Evolutionary conservation across 2,329 filamentous ascomycete genomes (phyloP), one percentile per base, ranked within the genome.

Genomic region (Pseudogymnoascus verrucosus): DNA sequence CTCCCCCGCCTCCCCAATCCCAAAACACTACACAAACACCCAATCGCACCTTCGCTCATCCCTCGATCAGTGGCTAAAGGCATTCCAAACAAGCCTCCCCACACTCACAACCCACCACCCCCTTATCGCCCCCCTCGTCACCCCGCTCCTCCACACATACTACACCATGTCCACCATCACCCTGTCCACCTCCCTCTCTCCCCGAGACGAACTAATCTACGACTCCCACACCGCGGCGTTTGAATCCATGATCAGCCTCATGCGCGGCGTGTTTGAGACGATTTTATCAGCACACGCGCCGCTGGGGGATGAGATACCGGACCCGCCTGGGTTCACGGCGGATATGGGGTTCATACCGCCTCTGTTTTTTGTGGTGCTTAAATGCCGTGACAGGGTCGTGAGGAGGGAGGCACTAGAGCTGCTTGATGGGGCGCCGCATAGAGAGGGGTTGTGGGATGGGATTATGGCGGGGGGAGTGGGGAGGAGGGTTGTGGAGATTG

Each of bases 331-430:
- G 7, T 74, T 75, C 1, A 73, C 76, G 12, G 67, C 72, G 4
- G 79, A 82, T 63, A 71, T 79, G 8, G 79, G 79, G 7, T 78
- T 77, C 70, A 73, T 80, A 8, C 72, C 78, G 5, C 75, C 78
- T 0, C 71, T 82, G 2, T 81, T 80, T 64, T 82, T 75, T 64
- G 68, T 75, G 1, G 79, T 78, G 0, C 63, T 78, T 3, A 82
- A 82, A 65, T 83, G 80, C 44, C 78, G 81, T 0, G 69, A 76
- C 1, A 75, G 74, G 42, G 68, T 69, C 3, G 69, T 82, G 7
- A 74, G 80, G 37, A 64, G 72, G 0, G 76, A 78, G 37, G 78
- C 78, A 0, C 66, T 77, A 1, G 67, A 64, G 2, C 64, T 78
- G 0, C 67, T 80, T 0, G 68, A 69, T 16, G 65, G 65, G 1